phyloP scores from a whole-genome alignment of 371 early-diverging fungal genomes.

The Syncephalastrum racemosum region DNA sequence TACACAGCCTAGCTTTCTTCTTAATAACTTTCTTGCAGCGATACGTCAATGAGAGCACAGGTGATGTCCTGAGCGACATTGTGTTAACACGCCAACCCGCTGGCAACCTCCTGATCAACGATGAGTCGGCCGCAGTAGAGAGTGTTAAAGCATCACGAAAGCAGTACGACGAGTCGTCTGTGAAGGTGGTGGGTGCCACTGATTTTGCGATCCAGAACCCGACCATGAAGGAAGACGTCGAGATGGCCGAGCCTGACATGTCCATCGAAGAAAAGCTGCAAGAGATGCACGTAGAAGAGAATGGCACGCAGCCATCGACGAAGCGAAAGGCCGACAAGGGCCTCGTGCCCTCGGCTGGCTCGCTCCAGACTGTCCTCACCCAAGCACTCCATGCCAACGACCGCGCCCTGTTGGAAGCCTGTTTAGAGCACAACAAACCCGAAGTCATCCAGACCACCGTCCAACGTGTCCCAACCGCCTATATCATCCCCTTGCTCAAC shows the following conservation, averaged over 20 bases:
- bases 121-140: conserved; percentile 48
- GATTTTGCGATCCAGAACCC: conserved; percentile 43
- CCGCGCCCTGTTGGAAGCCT: conserved; percentile 62
- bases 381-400: conserved; percentile 82
- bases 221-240: conserved; percentile 20
- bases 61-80: conserved; percentile 10
- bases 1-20: too few species aligned
- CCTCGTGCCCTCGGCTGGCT: conserved; percentile 48
- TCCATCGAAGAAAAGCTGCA: conserved; percentile 11
- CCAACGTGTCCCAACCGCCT: conserved; percentile 65
- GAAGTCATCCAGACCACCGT: conserved; percentile 71
- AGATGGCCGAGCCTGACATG: conserved; percentile 5
- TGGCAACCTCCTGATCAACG: conserved; percentile 56
- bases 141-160: conserved; percentile 53
- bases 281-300: conserved; percentile 31
- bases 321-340: conserved; percentile 23
- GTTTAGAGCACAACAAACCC: conserved; percentile 59
- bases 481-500: conserved; percentile 73
- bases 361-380: conserved; percentile 70
- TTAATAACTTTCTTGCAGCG: conserved; percentile 2
- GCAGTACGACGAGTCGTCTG: conserved; percentile 47
- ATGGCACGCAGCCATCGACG: conserved; percentile 1
- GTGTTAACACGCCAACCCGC: conserved; percentile 45
- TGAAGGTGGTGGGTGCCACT: conserved; percentile 41
- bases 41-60: conserved; percentile 17